Evolutionary conservation across 495 filamentous ascomycete species (phyloP), one percentile per base, ranked within the genome.

Genomic region (Neurospora sp.): DNA sequence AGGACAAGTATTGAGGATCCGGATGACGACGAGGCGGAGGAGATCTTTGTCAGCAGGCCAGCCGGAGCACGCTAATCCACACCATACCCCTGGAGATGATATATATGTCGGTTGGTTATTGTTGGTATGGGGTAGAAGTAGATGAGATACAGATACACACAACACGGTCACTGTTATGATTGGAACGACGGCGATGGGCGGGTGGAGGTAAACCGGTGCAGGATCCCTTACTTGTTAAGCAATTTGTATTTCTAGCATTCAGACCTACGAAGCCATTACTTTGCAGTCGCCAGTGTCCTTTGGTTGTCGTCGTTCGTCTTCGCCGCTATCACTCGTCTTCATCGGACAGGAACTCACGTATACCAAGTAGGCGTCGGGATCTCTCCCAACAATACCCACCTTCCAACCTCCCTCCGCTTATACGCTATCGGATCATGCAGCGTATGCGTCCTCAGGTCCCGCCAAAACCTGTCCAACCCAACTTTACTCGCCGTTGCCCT

Each of bases 361-460:
- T 90, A 90, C 88, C 88, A 90, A 31, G 83, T 85, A n/a, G 86
- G 83, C 76, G 82, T 80, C 68, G 87, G 87, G 22, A 84, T 73
- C 79, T 89, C 84, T 20, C 80, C 81, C 70, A 88, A 71, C 65
- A 90, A 75, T 41, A 83, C 77, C 77, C 77, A 90, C 74, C 85
- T 78, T 1, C 88, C 87, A 74, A 89, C 69, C 80, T 90, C 87
- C 69, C 84, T 78, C 69, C 87, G 85, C 84, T 90, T 89, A 74
- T 89, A 89, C 47, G 87, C 85, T 39, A 90, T 86, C 3, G 88
- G 88, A 77, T 90, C 88, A 80, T 90, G 89, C 75, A 90, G 76
- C 0, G 82, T 86, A 77, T 90, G 89, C 22, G 86, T 88, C n/a
- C 89, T 77, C 16, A 89, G 77, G 74, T 90, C 87, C 69, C 88